Evolutionary conservation across 176 grass and related monocot species (phyloP).

Genomic region (Cenchrus fungigraminus): DNA sequence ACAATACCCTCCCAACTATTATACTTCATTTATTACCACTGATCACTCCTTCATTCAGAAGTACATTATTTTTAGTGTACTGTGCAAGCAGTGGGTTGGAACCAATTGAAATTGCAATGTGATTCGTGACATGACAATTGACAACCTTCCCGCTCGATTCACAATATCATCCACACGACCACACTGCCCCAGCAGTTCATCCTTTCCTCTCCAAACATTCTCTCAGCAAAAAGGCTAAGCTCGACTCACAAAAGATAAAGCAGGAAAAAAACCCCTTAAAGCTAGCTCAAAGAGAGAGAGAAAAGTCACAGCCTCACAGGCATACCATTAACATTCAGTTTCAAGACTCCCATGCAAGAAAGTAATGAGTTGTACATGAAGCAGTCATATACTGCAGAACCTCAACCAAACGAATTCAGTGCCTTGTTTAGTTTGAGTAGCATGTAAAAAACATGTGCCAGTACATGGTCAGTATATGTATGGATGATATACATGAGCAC

Average conservation of each 20-base stretch:
- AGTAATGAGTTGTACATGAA: not conserved
- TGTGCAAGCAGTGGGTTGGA: not conserved
- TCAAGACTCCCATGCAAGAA: not conserved
- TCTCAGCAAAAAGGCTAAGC: not conserved
- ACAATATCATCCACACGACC: not conserved
- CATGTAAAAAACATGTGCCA: constrained; percentile 12
- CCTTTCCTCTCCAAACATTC: not conserved
- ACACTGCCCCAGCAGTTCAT: not conserved
- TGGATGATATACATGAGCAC: not conserved
- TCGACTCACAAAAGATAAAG: constrained; percentile 4
- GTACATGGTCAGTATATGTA: not conserved
- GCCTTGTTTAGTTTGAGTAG: not conserved
- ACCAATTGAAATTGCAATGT: not conserved
- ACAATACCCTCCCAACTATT: not conserved
- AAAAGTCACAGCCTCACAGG: not conserved
- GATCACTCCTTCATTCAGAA: not conserved
- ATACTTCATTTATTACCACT: not conserved
- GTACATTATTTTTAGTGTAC: not conserved
- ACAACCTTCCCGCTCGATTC: not conserved
- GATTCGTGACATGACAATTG: not conserved
- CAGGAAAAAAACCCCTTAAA: not conserved
- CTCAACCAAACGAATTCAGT: not conserved
- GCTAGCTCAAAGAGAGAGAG: not conserved
- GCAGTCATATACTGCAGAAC: not conserved
- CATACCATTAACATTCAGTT: not conserved